A percentile compares a stretch with the other conserved stretches of the same genome.
Evolutionary conservation across 345 rosid species (phyloP).

Genomic region (Lumnitzera racemosa): DNA sequence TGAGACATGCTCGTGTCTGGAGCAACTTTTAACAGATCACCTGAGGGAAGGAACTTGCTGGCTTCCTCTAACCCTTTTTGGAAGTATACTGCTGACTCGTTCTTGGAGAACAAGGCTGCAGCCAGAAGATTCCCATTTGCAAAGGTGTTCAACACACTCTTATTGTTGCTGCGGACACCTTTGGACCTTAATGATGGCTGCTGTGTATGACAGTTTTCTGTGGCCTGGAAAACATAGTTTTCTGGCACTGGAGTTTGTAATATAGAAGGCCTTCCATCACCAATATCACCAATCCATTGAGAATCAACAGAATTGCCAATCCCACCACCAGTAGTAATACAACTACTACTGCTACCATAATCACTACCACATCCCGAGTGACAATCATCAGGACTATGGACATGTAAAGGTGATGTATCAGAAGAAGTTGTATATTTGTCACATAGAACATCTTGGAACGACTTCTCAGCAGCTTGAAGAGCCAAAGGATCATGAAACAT

Average conservation of each 20-base stretch:
- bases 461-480: slow-evolving; percentile 54
- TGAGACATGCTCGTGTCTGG: slow-evolving; percentile 11
- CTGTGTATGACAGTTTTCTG: slow-evolving; percentile 3
- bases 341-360: slow-evolving; percentile 17
- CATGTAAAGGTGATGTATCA: slow-evolving; percentile 13
- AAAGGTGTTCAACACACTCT: slow-evolving; percentile 1
- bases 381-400: slow-evolving; percentile 22
- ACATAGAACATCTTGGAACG: slow-evolving; percentile 40
- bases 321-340: slow-evolving; percentile 10
- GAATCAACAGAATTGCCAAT: slow-evolving; percentile 15
- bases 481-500: slow-evolving; percentile 43
- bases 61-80: slow-evolving; percentile 40
- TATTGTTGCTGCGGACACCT: background rate
- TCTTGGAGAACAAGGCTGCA: slow-evolving; percentile 24
- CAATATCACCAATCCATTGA: slow-evolving; percentile 5
- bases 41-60: slow-evolving; percentile 33
- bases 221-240: slow-evolving; percentile 14
- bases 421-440: slow-evolving; percentile 16
- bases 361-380: slow-evolving; percentile 19
- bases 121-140: slow-evolving; percentile 14
- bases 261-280: slow-evolving; percentile 9
- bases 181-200: slow-evolving; percentile 3
- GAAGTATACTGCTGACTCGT: slow-evolving; percentile 26
- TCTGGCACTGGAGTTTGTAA: slow-evolving; percentile 11
- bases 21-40: slow-evolving; percentile 20